Evolutionary conservation across 208 protist species (phyloP), one percentile per base, ranked within the genome.

Genomic region (Crithidia sp.): DNA sequence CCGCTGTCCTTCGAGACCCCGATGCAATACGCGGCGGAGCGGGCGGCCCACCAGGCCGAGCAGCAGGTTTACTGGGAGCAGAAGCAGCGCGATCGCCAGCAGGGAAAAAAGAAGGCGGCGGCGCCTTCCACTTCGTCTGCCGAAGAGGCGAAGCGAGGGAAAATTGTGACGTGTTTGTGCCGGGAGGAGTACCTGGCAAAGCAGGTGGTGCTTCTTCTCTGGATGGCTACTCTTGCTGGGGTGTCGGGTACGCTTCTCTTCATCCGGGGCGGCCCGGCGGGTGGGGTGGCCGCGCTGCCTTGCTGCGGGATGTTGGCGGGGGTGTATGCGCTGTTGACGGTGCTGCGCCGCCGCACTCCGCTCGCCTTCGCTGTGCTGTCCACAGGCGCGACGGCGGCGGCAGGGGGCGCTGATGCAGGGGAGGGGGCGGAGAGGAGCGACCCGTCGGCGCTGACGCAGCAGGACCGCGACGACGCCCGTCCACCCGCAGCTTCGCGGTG

Each of bases 111-210:
- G 28, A 28, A 28, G 28, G 28, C 28, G 28, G 28, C 28, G 28
- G 28, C 0, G 28, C 28, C 28, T 28, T 28, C 28, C 28, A 28
- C 28, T 28, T 28, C 28, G 28, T 28, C 28, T 28, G 62, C 14
- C 1, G 28, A 45, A 0, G 55, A 71, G 43, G 19, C 45, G 28
- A 56, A 67, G 52, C 71, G 60, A 5, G 57, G 41, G 14, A 81
- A 78, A 49, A 67, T 71, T 3, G 77, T 83, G 37, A 88, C 84
- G 16, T 81, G 71, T 45, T 56, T 92, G 40, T 83, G 79, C 16
- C 67, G 66, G 5, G 84, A 87, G 64, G 87, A 89, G 77, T 92
- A 89, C 63, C 28, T 92, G 5, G 62, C 87, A 54, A 92, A 89
- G 80, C 87, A 92, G 50, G n/a, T 83, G 2, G 73, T 81, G 43